Base-by-base conservation (phyloP, 192 early-diverging fungal genomes). In the Mortierella antarctica region DNA sequence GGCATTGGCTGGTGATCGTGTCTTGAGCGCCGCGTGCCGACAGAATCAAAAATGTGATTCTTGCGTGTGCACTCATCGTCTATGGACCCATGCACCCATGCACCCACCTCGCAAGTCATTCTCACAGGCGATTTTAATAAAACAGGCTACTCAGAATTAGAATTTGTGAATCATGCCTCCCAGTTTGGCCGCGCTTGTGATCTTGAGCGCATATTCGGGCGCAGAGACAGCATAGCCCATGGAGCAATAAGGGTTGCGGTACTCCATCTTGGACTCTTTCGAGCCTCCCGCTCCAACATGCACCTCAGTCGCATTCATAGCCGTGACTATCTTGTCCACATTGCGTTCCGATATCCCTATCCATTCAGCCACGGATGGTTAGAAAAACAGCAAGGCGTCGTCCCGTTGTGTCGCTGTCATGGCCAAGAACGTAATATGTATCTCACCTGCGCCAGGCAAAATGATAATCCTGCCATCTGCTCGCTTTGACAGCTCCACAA, bases 371-470 rank as follows among this genome's bases (percentile, higher is more conserved):
- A 59, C 11, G 31, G 31, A 31, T 31, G 31, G 31, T 31, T 31
- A 31, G 31, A n/a, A n/a, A 48, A 60, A 51, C 54, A 67, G 46
- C 7, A 51, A 47, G 39, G n/a, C 23, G 4, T 21, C 20, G 14
- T 20, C 31, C 21, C 11, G 11, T 57, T 17, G 2, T 17, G 13
- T 21, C 12, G 39, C 54, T 14, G 10, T 0, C 52, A 15, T 8
- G 13, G 39, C 66, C 12, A 39, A 62, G 21, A 4, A 21, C 23
- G 8, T 31, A 42, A 48, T 62, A 20, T 13, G n/a, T 52, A 0
- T 59, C 61, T 40, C 79, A 76, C 92, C 90, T 23, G 86, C 84
- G 9, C 90, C 90, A 11, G 92, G 90, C 68, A 93, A 67, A 51
- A 92, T 90, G 18, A 68, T 81, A 13, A 92, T 87, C 5, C 86